Percentiles rank a stretch among this genome's conserved stretches.
Conservation (phyloP, 169 alveolate genomes). For the Plasmodium fragile region DNA sequence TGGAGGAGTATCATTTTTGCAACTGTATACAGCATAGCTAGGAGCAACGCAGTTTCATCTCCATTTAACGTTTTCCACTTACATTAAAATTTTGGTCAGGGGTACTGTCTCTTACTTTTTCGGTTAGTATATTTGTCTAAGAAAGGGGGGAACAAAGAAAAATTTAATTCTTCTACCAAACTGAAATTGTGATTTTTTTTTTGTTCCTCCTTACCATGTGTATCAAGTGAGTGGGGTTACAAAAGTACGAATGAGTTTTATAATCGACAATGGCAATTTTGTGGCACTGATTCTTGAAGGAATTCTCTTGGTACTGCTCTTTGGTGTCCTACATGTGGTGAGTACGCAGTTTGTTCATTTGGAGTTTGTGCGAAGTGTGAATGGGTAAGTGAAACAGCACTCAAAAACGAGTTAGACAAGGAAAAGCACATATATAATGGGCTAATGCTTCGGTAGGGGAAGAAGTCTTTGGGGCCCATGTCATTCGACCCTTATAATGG, state of each 20-base stretch:
- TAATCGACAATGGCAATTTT: constrained; percentile 65
- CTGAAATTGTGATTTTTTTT: background rate
- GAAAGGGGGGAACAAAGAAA: background rate
- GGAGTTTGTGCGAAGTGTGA: background rate
- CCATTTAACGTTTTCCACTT: background rate
- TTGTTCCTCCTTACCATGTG: constrained; percentile 50
- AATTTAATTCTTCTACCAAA: background rate
- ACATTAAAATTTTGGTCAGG: constrained; percentile 64
- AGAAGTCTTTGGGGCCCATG: background rate
- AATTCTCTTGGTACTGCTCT: constrained; percentile 64
- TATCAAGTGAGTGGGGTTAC: constrained; percentile 61
- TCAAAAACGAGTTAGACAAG: background rate
- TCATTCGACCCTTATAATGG: background rate
- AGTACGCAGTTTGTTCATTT: background rate
- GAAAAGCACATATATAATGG: background rate
- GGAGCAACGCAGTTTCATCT: background rate
- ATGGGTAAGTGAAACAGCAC: background rate
- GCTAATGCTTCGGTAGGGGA: background rate
- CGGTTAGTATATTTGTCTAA: constrained; percentile 41
- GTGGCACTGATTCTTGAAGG: constrained; percentile 68
- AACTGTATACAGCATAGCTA: background rate
- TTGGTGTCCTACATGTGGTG: constrained; percentile 48
- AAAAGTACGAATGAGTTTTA: constrained; percentile 67
- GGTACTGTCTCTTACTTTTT: constrained; percentile 20
- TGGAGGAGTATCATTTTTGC: background rate